A percentile compares a stretch with the other conserved stretches of the same genome.
These are phyloP conservation scores for Coemansia sp. DNA, from an alignment of 192 early-diverging fungal species.

Conservation along the genomic window DNA sequence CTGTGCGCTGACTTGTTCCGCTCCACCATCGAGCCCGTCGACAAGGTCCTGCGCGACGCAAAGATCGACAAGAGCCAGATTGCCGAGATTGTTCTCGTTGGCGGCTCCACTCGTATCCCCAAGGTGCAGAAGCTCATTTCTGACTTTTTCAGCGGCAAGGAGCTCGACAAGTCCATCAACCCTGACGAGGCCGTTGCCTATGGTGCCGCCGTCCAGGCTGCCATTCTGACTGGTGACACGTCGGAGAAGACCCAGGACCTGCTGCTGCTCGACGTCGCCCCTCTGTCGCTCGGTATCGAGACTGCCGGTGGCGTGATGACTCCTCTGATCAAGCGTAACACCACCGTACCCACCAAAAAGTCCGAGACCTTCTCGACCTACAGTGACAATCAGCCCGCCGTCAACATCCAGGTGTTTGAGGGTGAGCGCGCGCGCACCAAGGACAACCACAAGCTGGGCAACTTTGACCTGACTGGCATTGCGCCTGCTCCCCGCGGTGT, in stretches of 20 bases:
- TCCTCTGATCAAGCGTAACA: conserved; percentile 96
- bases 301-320: conserved; percentile 99
- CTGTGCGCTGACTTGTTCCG: conserved; percentile 96
- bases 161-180: conserved; percentile 99
- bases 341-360: conserved; percentile 97
- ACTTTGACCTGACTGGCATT: conserved; percentile 97
- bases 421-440: conserved; percentile 96
- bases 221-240: conserved; percentile 93
- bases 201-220: conserved; percentile 97
- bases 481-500: conserved; percentile 96
- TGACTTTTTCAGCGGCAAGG: conserved; percentile 99
- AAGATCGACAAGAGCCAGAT: conserved; percentile 92
- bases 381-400: conserved; percentile 97
- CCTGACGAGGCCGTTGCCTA: conserved; percentile 99
- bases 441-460: conserved; percentile 98
- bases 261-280: conserved; percentile 92
- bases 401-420: conserved; percentile 96
- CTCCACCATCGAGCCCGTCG: conserved; percentile 91
- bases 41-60: conserved; percentile 93
- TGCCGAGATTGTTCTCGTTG: conserved; percentile 95
- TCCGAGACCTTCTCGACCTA: conserved; percentile 98
- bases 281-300: conserved; percentile 97
- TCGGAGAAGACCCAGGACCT: conserved; percentile 96
- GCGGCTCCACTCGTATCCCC: conserved; percentile 99
- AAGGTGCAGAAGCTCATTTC: conserved; percentile 98